Evolutionary conservation across 805 yeast species (phyloP).

Genomic region (Saccharomycopsis sp.): DNA sequence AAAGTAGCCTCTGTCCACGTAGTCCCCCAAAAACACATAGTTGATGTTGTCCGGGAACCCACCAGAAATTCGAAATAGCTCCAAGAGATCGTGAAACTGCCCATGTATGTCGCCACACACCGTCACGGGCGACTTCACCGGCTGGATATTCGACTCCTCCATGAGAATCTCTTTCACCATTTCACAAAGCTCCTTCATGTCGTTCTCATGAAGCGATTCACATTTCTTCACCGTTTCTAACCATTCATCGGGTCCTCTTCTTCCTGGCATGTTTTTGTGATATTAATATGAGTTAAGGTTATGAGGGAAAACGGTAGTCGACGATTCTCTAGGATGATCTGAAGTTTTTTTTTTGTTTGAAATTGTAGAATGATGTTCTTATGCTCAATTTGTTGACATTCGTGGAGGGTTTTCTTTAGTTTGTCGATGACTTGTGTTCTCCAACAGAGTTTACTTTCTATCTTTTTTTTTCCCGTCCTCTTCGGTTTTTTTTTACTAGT

Average conservation of each 20-base stretch:
- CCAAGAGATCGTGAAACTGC: conserved; percentile 90
- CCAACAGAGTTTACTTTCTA: too few relatives aligned
- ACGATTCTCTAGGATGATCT: too few relatives aligned
- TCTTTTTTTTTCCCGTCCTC: too few relatives aligned
- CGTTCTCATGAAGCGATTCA: conserved; percentile 78
- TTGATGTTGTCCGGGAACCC: conserved; percentile 81
- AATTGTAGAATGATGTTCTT: too few relatives aligned
- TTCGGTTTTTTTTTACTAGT: too few relatives aligned
- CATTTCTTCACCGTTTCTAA: conserved; percentile 88
- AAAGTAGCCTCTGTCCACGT: conserved; percentile 97
- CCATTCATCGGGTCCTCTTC: conserved; percentile 91
- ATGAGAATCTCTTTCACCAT: conserved; percentile 86
- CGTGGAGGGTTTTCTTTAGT: too few relatives aligned
- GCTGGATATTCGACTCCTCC: conserved; percentile 95
- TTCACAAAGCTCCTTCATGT: conserved; percentile 95
- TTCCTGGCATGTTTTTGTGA: conserved; percentile 14
- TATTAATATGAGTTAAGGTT: too few relatives aligned
- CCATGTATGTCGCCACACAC: conserved; percentile 98
- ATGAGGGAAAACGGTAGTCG: too few relatives aligned
- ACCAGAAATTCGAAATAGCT: conserved; percentile 82
- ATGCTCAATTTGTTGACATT: too few relatives aligned
- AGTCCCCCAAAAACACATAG: conserved; percentile 88
- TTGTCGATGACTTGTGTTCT: too few relatives aligned
- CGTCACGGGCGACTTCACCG: conserved; percentile 87
- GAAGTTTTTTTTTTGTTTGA: too few relatives aligned